phyloP scores from a whole-genome alignment of 257 asterid genomes.

The Solanum ossicruentum region DNA sequence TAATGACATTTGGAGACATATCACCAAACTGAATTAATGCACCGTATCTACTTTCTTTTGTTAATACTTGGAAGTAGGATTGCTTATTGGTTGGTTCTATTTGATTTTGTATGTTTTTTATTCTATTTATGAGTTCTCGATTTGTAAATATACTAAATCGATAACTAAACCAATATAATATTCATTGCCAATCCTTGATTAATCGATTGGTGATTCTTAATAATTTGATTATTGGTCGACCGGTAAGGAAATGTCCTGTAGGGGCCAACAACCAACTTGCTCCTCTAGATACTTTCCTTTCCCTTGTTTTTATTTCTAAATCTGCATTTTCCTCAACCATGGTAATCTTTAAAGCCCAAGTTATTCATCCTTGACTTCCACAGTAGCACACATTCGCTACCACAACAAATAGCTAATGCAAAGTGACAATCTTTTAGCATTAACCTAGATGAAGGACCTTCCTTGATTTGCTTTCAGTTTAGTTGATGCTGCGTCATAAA shows the following conservation, averaged over 20 bases:
- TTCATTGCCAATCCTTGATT: neutral
- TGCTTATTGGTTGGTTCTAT: too few relatives aligned
- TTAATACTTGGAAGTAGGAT: too few relatives aligned
- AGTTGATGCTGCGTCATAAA: neutral
- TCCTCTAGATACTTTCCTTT: neutral
- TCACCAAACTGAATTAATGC: too few relatives aligned
- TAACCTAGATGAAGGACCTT: neutral
- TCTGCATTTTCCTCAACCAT: neutral
- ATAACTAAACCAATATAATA: neutral
- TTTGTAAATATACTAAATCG: neutral
- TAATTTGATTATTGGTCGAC: neutral
- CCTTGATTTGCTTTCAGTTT: neutral
- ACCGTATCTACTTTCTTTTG: too few relatives aligned
- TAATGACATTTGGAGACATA: too few relatives aligned
- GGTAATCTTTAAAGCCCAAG: neutral
- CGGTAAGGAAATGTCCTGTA: neutral
- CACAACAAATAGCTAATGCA: neutral
- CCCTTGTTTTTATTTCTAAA: neutral
- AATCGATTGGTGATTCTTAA: neutral
- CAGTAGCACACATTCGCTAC: neutral
- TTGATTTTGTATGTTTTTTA: neutral
- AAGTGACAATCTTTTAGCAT: neutral
- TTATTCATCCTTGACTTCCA: neutral
- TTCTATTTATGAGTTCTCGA: neutral
- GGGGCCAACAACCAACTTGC: neutral